Evolutionary conservation across 129 eudicot species (phyloP).

Genomic region (Chrysanthemum lavandulifolium): DNA sequence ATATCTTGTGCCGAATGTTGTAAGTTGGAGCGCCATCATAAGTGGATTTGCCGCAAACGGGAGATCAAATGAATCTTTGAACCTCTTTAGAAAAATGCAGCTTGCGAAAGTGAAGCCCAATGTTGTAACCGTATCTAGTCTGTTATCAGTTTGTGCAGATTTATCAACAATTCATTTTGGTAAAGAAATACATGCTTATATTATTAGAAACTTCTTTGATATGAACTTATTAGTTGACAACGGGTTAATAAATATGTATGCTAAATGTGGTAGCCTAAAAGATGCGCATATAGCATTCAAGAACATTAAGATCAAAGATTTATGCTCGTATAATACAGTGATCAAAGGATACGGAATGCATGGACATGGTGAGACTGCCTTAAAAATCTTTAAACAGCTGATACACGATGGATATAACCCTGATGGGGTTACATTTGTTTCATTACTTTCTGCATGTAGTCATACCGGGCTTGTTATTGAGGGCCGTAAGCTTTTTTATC

Average conservation of each 20-base stretch:
- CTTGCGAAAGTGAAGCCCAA: slow-evolving; percentile 48
- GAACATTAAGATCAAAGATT: slow-evolving; percentile 36
- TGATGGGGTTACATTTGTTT: slow-evolving; percentile 67
- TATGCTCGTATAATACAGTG: slow-evolving; percentile 68
- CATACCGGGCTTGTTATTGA: slow-evolving; percentile 65
- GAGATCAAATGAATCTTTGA: slow-evolving; percentile 47
- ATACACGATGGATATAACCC: slow-evolving; percentile 45
- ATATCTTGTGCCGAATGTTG: slow-evolving; percentile 44
- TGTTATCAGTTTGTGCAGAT: slow-evolving; percentile 69
- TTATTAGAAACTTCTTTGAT: slow-evolving; percentile 35
- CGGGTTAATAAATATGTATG: slow-evolving; percentile 63
- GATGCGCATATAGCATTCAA: slow-evolving; percentile 43
- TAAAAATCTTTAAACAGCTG: slow-evolving; percentile 47
- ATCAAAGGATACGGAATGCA: slow-evolving; percentile 79
- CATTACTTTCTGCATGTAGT: slow-evolving; percentile 74
- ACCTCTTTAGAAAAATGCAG: slow-evolving; percentile 67
- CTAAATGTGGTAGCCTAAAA: slow-evolving; percentile 62
- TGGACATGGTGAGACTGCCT: slow-evolving; percentile 53
- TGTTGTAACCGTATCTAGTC: slow-evolving; percentile 44
- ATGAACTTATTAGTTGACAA: slow-evolving; percentile 41
- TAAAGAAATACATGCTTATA: slow-evolving; percentile 61
- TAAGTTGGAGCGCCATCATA: slow-evolving; percentile 73
- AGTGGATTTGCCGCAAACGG: slow-evolving; percentile 56
- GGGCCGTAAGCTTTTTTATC: slow-evolving; percentile 47
- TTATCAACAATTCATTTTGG: slow-evolving; percentile 48